phyloP scores from a whole-genome alignment of 148 eudicot genomes.

The Dysphania ambrosioides region DNA sequence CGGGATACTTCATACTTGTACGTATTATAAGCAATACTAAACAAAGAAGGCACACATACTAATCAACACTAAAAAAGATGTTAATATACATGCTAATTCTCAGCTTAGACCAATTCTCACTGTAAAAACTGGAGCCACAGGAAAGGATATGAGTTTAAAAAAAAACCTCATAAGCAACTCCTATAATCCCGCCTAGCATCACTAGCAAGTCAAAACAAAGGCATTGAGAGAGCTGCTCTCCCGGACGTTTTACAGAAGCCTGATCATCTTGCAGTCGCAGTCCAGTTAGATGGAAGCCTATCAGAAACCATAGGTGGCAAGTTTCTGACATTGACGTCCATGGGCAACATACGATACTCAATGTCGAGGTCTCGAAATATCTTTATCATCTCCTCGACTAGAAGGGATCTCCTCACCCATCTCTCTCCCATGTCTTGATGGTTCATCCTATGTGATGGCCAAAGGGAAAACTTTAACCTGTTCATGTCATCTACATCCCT shows the following conservation, averaged over 20 bases:
- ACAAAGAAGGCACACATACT: neutral
- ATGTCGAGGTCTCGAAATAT: slow-evolving; percentile 59
- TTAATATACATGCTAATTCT: neutral
- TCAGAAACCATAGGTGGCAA: slow-evolving; percentile 44
- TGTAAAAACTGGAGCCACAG: neutral
- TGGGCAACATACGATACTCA: slow-evolving; percentile 66
- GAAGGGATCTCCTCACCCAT: slow-evolving; percentile 56
- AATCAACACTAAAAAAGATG: neutral
- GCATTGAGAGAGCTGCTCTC: neutral
- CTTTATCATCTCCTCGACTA: slow-evolving; percentile 70
- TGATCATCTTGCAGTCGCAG: slow-evolving; percentile 30
- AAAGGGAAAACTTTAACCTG: slow-evolving; percentile 52
- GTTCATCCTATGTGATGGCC: slow-evolving; percentile 76
- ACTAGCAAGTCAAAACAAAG: neutral
- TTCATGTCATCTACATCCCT: slow-evolving; percentile 77
- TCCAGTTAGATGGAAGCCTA: slow-evolving; percentile 70
- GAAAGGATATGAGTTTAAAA: neutral
- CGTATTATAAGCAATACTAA: neutral
- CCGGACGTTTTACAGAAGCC: too few species aligned
- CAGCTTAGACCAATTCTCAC: neutral
- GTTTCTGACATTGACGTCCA: slow-evolving; percentile 58
- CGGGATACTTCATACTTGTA: neutral
- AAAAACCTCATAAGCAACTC: neutral
- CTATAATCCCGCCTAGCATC: neutral
- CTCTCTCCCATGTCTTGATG: slow-evolving; percentile 75